phyloP scores from a whole-genome alignment of 352 stramenopile genomes.

The Globisporangium iwayamae region DNA sequence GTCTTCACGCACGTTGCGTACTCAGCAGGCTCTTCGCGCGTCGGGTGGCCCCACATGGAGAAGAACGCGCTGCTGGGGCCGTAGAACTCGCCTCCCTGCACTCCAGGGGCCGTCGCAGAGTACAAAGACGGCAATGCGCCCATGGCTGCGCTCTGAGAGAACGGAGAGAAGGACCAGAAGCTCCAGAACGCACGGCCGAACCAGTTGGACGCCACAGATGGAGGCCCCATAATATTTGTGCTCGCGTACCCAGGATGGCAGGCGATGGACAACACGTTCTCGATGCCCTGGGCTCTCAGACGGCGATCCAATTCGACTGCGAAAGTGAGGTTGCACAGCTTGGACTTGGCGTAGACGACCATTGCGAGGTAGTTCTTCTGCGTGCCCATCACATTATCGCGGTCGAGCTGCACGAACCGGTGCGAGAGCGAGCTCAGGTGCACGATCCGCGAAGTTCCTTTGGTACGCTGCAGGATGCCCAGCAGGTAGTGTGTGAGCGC shows the following conservation, averaged over 20 bases:
- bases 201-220: constrained; percentile 13
- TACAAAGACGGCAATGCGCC: constrained; percentile 42
- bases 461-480: constrained; percentile 14
- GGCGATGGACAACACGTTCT: constrained; percentile 22
- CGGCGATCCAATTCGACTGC: constrained; percentile 78
- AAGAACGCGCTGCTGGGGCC: constrained; percentile 23
- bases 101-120: constrained; percentile 22
- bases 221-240: constrained; percentile 24
- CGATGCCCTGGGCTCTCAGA: constrained; percentile 17
- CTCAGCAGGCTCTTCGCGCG: constrained; percentile 7
- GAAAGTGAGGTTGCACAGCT: constrained; percentile 92
- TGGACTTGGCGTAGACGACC: constrained; percentile 76
- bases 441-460: constrained; percentile 19
- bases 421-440: constrained; percentile 20
- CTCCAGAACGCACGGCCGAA: constrained; percentile 18
- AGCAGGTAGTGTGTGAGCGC: constrained; percentile 19
- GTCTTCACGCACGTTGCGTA: constrained; percentile 6
- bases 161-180: constrained; percentile 24
- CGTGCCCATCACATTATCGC: constrained; percentile 2
- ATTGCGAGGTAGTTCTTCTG: constrained; percentile 28
- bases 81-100: constrained; percentile 28
- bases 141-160: constrained; percentile 26
- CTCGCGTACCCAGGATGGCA: constrained; percentile 31
- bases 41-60: constrained; percentile 17
- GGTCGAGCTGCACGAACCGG: constrained; percentile 9